phyloP scores from a whole-genome alignment of 257 asterid genomes.

The Capsicum baccatum region DNA sequence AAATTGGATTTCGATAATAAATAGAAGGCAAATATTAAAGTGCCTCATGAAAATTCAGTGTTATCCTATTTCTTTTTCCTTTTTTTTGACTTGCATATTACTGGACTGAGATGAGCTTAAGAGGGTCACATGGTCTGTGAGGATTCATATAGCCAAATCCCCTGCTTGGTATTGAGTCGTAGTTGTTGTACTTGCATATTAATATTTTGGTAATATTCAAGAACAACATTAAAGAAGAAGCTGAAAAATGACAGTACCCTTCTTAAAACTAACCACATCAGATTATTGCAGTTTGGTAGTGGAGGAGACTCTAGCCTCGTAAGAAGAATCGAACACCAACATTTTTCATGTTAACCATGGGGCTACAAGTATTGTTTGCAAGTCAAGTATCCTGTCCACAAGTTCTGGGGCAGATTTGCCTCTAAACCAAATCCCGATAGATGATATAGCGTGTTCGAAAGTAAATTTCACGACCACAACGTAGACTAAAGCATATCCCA shows the following conservation, averaged over 20 bases:
- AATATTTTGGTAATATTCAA: background rate
- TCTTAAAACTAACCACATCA: background rate
- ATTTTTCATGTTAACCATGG: background rate
- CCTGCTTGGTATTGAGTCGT: background rate
- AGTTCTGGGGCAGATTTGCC: background rate
- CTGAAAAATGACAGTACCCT: background rate
- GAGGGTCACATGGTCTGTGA: background rate
- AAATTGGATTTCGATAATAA: background rate
- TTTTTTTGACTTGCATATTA: background rate
- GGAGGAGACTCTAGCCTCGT: background rate
- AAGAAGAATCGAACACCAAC: background rate
- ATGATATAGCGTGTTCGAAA: background rate
- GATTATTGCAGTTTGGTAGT: background rate
- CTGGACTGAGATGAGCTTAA: background rate
- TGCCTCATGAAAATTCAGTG: background rate
- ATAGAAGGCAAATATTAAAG: background rate
- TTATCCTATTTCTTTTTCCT: background rate
- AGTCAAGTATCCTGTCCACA: background rate
- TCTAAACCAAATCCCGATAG: background rate
- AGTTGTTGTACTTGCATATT: background rate
- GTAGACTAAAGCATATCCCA: background rate
- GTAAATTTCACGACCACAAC: background rate
- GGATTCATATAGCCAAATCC: background rate
- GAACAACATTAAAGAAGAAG: constrained; percentile 21
- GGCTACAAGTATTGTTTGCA: background rate